A percentile compares a stretch with the other conserved stretches of the same genome.
Conservation (phyloP, 2,329 filamentous ascomycete species). For the Trichoderma endophyticum region DNA sequence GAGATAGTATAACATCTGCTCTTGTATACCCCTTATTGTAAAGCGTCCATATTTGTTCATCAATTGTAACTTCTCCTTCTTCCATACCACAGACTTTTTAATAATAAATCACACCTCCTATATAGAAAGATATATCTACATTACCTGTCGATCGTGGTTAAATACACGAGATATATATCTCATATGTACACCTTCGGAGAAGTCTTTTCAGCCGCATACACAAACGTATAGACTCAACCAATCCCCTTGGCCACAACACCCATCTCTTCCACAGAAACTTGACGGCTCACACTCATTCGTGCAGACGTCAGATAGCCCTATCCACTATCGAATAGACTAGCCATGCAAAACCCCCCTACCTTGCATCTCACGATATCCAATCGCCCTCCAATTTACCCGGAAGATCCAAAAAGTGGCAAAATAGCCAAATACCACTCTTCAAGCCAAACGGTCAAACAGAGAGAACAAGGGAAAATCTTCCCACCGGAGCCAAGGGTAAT, state of each 20-base stretch:
- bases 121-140: neutral
- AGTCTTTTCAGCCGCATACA: neutral
- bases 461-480: neutral
- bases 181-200: neutral
- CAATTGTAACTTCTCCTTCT: neutral
- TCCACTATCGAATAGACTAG: neutral
- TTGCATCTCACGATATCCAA: neutral
- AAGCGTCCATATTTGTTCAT: neutral
- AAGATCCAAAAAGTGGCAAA: constrained; percentile 13
- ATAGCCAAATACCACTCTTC: neutral
- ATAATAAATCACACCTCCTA: neutral
- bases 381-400: neutral
- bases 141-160: neutral
- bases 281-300: neutral
- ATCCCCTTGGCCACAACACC: neutral
- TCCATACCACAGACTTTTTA: neutral
- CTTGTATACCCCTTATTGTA: neutral
- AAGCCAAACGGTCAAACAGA: neutral
- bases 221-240: neutral
- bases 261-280: neutral
- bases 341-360: neutral
- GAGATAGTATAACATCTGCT: neutral
- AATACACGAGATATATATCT: neutral
- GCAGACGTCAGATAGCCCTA: neutral
- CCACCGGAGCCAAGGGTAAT: neutral